Conservation (phyloP, 2,329 filamentous ascomycete genomes). For the Aspergillus novoparasiticus region DNA sequence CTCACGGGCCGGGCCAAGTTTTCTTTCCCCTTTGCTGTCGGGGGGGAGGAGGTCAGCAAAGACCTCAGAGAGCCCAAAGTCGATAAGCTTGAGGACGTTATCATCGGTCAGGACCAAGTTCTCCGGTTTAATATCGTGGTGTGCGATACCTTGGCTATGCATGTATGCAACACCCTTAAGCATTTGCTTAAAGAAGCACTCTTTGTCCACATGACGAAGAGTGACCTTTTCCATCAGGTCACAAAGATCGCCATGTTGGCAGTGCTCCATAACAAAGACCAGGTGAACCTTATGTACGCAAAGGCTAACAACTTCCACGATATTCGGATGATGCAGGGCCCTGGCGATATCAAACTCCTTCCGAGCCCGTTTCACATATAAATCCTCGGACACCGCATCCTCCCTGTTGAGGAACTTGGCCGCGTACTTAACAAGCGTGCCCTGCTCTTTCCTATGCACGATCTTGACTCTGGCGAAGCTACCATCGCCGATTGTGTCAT, state of each 20-base stretch:
- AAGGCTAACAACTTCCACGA: slow-evolving; percentile 76
- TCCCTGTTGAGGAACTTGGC: slow-evolving; percentile 84
- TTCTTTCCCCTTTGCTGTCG: background rate
- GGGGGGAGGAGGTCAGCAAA: slow-evolving; percentile 62
- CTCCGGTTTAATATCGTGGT: slow-evolving; percentile 88
- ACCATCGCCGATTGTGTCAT: slow-evolving; percentile 70
- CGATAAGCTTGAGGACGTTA: slow-evolving; percentile 85
- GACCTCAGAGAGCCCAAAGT: slow-evolving; percentile 87
- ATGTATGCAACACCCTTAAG: slow-evolving; percentile 80
- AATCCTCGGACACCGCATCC: slow-evolving; percentile 67
- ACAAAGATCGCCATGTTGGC: slow-evolving; percentile 78
- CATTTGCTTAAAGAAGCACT: slow-evolving; percentile 88
- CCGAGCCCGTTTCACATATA: slow-evolving; percentile 88
- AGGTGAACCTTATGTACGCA: slow-evolving; percentile 75
- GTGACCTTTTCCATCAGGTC: slow-evolving; percentile 71
- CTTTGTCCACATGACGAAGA: slow-evolving; percentile 68
- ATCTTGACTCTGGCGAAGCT: slow-evolving; percentile 80
- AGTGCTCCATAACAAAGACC: slow-evolving; percentile 95
- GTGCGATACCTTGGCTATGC: slow-evolving; percentile 81
- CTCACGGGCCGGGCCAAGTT: background rate
- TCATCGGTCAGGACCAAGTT: slow-evolving; percentile 78
- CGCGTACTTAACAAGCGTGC: slow-evolving; percentile 59
- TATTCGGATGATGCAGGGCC: slow-evolving; percentile 82
- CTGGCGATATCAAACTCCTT: slow-evolving; percentile 88
- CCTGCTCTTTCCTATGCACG: slow-evolving; percentile 61